Evolutionary conservation across 2,329 filamentous ascomycete species (phyloP).

Genomic region (Pseudocercospora eumusae): DNA sequence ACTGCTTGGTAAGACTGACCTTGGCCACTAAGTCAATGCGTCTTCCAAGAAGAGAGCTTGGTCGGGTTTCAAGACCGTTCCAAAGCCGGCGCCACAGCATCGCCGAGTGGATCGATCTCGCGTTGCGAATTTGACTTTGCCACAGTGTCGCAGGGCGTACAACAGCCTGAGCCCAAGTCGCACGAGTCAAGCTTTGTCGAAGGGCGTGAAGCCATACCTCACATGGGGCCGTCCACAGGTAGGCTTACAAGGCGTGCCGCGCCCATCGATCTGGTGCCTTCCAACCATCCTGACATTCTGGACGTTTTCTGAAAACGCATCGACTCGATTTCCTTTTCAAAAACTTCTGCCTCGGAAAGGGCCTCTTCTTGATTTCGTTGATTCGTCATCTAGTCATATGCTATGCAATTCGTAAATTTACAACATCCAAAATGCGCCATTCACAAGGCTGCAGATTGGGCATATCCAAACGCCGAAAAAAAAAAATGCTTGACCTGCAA

Average conservation of each 20-base stretch:
- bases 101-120: not conserved
- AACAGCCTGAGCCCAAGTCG: not conserved
- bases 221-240: not conserved
- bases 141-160: not conserved
- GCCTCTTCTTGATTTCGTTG: not conserved
- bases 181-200: not conserved
- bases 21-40: not conserved
- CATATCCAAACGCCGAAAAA: not conserved
- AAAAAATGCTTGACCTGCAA: not conserved
- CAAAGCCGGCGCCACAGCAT: not conserved
- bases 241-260: not conserved
- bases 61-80: not conserved
- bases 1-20: no score
- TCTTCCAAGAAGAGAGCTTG: not conserved
- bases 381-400: not conserved
- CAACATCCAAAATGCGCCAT: not conserved
- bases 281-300: no score
- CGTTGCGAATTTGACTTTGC: not conserved
- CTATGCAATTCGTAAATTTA: not conserved
- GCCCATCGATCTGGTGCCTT: not conserved
- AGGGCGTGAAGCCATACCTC: not conserved
- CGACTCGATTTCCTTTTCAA: not conserved
- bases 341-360: not conserved
- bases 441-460: not conserved
- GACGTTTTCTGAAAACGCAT: not conserved